phyloP scores from a whole-genome alignment of 1,284 basidiomycete species.

The Naganishia albida region DNA sequence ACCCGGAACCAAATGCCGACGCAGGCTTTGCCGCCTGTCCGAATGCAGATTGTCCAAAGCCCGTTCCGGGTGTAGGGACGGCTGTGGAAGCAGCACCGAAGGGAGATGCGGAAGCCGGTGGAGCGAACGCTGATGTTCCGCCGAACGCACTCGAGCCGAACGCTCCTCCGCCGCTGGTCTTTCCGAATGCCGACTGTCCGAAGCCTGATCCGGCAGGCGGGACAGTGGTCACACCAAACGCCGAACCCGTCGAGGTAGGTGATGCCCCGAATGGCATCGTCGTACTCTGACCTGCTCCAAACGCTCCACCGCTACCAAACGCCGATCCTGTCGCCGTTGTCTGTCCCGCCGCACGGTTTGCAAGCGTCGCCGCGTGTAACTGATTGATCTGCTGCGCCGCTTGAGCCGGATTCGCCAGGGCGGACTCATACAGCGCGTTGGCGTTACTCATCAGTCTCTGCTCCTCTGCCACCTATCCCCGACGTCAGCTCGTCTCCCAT shows the following conservation, averaged over 20 bases:
- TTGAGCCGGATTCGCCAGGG: conserved; percentile 36
- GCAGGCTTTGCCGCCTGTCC: conserved; percentile 29
- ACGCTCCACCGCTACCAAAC: conserved; percentile 5
- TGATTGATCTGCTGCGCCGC: conserved; percentile 41
- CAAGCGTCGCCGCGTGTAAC: conserved; percentile 37
- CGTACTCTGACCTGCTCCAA: conserved; percentile 5
- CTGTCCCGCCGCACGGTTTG: neutral
- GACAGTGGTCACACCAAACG: conserved; percentile 38
- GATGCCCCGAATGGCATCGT: conserved; percentile 36
- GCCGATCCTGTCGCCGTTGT: conserved; percentile 9
- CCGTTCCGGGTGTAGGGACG: neutral
- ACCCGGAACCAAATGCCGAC: conserved; percentile 35
- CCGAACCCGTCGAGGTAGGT: conserved; percentile 32
- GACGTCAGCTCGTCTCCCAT: neutral
- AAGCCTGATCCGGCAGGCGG: neutral
- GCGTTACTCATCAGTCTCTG: conserved; percentile 37
- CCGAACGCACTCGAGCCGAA: conserved; percentile 35
- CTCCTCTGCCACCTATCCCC: conserved; percentile 44
- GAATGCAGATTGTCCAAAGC: conserved; percentile 46
- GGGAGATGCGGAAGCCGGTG: conserved; percentile 43
- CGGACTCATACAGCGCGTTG: conserved; percentile 37
- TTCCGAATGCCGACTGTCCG: conserved; percentile 18
- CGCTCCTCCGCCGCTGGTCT: conserved; percentile 13
- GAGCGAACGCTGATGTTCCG: conserved; percentile 31
- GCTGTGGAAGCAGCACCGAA: conserved; percentile 55